Evolutionary conservation across 179 eudicot genomes (phyloP).

Genomic region (Beta corolliflora): DNA sequence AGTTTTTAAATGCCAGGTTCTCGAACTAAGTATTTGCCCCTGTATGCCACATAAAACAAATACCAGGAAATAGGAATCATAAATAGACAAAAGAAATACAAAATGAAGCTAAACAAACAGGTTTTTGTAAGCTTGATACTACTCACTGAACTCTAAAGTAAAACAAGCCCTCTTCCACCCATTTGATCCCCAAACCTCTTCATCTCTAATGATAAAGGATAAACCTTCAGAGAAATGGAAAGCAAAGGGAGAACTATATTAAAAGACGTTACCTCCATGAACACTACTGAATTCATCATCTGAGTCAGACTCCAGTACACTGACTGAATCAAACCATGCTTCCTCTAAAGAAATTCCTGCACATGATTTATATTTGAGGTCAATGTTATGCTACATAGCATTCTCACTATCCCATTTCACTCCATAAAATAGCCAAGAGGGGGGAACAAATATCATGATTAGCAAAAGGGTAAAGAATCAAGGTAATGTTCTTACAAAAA

Average conservation of each 20-base stretch:
- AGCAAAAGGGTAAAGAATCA: neutral
- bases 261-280: slow-evolving; percentile 57
- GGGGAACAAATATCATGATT: neutral
- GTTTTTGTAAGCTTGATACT: neutral
- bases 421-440: neutral
- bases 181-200: too few relatives aligned
- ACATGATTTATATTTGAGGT: neutral
- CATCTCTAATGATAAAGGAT: too few relatives aligned
- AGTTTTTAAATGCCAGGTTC: too few relatives aligned
- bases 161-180: neutral
- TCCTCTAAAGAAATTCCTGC: slow-evolving; percentile 49
- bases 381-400: neutral
- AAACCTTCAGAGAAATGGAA: neutral
- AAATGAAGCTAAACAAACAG: neutral
- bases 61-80: too few relatives aligned
- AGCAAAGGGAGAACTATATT: neutral
- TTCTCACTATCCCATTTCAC: neutral
- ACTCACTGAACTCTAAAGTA: neutral
- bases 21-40: too few relatives aligned
- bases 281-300: slow-evolving; percentile 79
- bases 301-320: slow-evolving; percentile 72
- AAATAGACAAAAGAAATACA: too few relatives aligned
- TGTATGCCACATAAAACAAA: too few relatives aligned
- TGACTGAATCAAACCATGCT: slow-evolving; percentile 72
- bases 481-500: neutral